Percentiles rank a stretch among this genome's conserved stretches.
phyloP scores from a whole-genome alignment of 805 yeast species.

The Maudiozyma bulderi region DNA sequence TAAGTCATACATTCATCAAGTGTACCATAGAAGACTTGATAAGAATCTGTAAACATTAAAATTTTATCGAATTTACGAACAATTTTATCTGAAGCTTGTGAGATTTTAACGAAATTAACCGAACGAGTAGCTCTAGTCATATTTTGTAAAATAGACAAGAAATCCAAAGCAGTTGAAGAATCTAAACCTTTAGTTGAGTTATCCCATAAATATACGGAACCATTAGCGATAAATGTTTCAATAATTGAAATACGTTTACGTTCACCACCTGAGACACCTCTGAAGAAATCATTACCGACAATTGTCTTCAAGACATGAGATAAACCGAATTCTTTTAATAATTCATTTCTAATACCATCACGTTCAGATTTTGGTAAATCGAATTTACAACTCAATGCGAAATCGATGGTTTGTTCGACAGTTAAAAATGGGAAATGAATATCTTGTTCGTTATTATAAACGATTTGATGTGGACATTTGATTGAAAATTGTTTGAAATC shows the following conservation, averaged over 20 bases:
- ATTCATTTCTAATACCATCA: constrained; percentile 18
- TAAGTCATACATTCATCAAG: constrained; percentile 36
- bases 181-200: constrained; percentile 44
- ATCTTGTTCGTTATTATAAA: constrained; percentile 44
- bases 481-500: constrained; percentile 15
- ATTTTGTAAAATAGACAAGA: constrained; percentile 35
- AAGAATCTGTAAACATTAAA: constrained; percentile 37
- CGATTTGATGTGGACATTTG: constrained; percentile 20
- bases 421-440: constrained; percentile 46
- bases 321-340: constrained; percentile 31
- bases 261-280: constrained; percentile 65
- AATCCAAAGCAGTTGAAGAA: constrained; percentile 42
- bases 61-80: constrained; percentile 42
- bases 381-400: constrained; percentile 42
- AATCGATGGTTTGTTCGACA: constrained; percentile 47
- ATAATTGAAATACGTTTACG: constrained; percentile 57
- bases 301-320: constrained; percentile 47
- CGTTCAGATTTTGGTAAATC: constrained; percentile 21
- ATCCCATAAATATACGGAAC: constrained; percentile 44
- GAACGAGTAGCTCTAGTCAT: constrained; percentile 33
- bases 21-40: constrained; percentile 40
- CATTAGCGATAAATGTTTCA: constrained; percentile 41
- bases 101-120: constrained; percentile 38
- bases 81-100: constrained; percentile 41
- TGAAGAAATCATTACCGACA: constrained; percentile 53